Conservation (phyloP, 1,284 basidiomycete species). For the Cutaneotrichosporon sp. region DNA sequence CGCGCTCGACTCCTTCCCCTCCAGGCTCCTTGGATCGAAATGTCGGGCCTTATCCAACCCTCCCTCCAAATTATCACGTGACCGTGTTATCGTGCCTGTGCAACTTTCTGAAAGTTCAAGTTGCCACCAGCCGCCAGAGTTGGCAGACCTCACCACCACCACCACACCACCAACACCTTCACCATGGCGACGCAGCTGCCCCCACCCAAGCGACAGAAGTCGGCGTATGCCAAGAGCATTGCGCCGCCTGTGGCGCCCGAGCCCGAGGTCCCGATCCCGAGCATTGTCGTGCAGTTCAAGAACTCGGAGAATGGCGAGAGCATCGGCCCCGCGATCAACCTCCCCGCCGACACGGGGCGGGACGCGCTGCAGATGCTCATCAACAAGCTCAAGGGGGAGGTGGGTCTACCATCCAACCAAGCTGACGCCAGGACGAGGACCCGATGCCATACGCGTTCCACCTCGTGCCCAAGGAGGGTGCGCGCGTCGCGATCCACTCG, state of each 20-base stretch:
- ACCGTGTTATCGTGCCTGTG: background rate
- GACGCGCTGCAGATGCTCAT: conserved; percentile 81
- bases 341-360: conserved; percentile 82
- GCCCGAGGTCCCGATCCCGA: conserved; percentile 57
- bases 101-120: conserved; percentile 11
- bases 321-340: conserved; percentile 80
- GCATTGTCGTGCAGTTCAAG: conserved; percentile 86
- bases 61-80: background rate
- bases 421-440: conserved; percentile 67
- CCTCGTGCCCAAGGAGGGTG: conserved; percentile 60
- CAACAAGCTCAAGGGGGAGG: conserved; percentile 76
- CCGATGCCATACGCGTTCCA: conserved; percentile 88
- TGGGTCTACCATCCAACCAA: conserved; percentile 46
- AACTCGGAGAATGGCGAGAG: conserved; percentile 77
- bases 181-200: conserved; percentile 77
- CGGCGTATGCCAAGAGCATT: conserved; percentile 64
- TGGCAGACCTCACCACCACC: too few species aligned
- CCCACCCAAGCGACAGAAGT: conserved; percentile 79
- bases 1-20: background rate
- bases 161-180: background rate
- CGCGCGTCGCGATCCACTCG: conserved; percentile 75
- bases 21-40: background rate
- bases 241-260: conserved; percentile 59
- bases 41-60: background rate
- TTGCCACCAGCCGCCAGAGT: conserved; percentile 9